Conservation (phyloP, 2,329 filamentous ascomycete genomes). For the Diaporthe velutina region DNA sequence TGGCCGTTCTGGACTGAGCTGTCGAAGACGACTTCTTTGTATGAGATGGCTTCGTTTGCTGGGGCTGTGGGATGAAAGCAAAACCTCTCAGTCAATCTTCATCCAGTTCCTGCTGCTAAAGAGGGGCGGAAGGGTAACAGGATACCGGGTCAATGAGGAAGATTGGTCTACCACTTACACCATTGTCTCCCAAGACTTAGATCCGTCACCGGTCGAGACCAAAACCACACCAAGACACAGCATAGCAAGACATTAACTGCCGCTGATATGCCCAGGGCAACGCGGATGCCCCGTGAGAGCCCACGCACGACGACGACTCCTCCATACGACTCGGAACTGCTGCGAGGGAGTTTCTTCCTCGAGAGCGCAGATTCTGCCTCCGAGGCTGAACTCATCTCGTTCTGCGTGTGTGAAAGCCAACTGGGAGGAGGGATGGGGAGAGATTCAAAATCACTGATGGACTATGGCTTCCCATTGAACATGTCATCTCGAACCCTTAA, state of each 20-base stretch:
- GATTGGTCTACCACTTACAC: background rate
- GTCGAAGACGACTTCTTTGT: constrained; percentile 1
- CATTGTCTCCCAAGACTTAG: background rate
- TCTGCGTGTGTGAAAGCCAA: background rate
- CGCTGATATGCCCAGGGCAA: background rate
- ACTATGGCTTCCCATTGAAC: background rate
- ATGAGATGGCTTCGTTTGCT: background rate
- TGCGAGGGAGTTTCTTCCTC: background rate
- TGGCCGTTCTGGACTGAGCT: constrained; percentile 2
- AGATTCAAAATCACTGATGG: background rate
- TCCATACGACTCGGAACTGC: background rate
- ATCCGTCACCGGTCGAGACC: background rate
- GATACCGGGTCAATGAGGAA: background rate
- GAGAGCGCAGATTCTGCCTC: background rate
- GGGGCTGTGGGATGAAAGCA: background rate
- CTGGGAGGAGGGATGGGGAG: background rate
- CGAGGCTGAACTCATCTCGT: background rate
- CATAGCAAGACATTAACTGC: background rate
- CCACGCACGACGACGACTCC: background rate
- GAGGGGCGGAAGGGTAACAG: background rate
- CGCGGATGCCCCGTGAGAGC: background rate
- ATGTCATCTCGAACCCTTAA: background rate
- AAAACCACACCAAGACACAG: background rate
- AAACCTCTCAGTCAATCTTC: background rate
- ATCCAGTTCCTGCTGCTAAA: background rate